Evolutionary conservation across 1,139 yeast species (phyloP), one percentile per base, ranked within the genome.

Genomic region (Candida glucosophila): DNA sequence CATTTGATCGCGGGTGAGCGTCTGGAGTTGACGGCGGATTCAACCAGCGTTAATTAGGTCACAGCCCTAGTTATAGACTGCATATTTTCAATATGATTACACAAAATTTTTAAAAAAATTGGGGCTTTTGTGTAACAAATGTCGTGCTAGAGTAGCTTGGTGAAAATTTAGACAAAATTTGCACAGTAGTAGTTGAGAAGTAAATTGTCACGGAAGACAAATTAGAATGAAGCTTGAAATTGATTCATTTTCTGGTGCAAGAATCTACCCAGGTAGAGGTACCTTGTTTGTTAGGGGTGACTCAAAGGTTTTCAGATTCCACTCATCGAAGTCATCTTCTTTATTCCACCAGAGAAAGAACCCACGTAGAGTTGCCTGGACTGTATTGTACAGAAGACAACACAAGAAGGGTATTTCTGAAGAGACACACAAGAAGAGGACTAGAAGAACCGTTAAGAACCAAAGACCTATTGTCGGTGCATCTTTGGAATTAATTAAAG

Each of bases 241-340:
- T 74, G 97, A 90, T 72, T 82, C 97, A 65, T 90, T 90, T 77
- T 88, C 98, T 59, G 98, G 98, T 71, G 71, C 88, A 61, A 90
- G 88, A 76, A 90, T 90, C 79, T 92, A 90, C 95, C 98, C 98
- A 76, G 97, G 98, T 73, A 83, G 96, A 78, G 98, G 98, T 73
- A 85, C 93, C 65, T 80, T 90, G 67, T 90, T 85, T 63, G 90
- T 90, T 69, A 88, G 99, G 74, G 96, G 97, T 57, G 99, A 90
- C 86, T 86, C 97, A 60, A 90, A 90, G 77, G 69, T 88, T 60
- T 90, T 90, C 94, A 86, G 99, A 79, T 90, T 92, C 93, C 93
- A 82, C 69, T 79, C 86, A 64, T 83, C 96, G 51, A 92, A 90
- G 75, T 77, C 94, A 60, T 92, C 95, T 56, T 86, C 98, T 62